A percentile compares a stretch with the other conserved stretches of the same genome.
These are phyloP conservation scores for Prunus mira DNA, from an alignment of 306 rosid genomes.

Conservation along the genomic window DNA sequence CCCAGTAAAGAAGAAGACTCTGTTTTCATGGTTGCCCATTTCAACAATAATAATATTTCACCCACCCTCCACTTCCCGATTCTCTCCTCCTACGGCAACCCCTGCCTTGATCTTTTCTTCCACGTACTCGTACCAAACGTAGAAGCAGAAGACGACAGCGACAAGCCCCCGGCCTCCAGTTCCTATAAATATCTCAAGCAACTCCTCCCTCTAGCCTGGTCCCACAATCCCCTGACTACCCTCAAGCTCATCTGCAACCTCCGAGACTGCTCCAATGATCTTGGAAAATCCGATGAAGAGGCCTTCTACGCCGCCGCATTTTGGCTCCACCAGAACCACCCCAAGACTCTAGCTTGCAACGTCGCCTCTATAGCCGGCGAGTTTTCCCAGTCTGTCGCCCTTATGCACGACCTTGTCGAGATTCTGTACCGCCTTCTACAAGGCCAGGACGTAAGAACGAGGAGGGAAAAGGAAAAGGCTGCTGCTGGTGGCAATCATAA, in stretches of 20 bases:
- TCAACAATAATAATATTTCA: background rate
- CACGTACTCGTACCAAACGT: background rate
- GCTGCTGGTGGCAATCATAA: background rate
- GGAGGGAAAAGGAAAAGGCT: background rate
- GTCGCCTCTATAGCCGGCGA: background rate
- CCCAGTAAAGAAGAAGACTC: background rate
- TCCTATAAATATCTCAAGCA: background rate
- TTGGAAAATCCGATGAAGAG: background rate
- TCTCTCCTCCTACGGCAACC: background rate
- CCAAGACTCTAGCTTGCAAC: background rate
- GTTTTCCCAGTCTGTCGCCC: background rate
- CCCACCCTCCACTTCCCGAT: background rate
- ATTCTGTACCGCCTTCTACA: background rate
- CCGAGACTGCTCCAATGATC: background rate
- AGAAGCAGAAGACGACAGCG: too few relatives aligned
- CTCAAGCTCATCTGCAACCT: background rate
- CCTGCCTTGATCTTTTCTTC: background rate
- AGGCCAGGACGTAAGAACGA: background rate
- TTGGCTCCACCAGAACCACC: background rate
- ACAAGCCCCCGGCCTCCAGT: too few relatives aligned
- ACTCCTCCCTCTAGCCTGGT: background rate
- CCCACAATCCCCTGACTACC: background rate
- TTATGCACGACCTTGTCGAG: background rate
- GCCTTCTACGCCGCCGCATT: background rate
- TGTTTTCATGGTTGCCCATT: background rate